Percentiles rank a stretch among this genome's conserved stretches.
These are phyloP conservation scores for Dothiorella sarmentorum DNA, from an alignment of 2,329 filamentous ascomycete species.

Conservation along the genomic window DNA sequence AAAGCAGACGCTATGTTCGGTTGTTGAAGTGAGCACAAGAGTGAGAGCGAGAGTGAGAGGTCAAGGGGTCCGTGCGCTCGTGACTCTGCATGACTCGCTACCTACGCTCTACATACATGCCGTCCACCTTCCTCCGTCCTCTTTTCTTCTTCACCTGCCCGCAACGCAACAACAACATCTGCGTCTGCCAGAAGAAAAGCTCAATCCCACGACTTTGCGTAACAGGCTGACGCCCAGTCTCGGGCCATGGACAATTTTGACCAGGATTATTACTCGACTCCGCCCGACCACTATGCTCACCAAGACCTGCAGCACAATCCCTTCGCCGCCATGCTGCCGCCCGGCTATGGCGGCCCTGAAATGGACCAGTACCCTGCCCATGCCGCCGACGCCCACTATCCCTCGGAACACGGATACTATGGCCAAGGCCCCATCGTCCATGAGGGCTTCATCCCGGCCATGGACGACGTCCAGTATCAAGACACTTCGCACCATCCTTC, in stretches of 20 bases:
- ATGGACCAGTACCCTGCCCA: background rate
- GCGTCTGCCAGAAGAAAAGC: background rate
- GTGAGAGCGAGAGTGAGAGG: no score
- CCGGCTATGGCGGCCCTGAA: background rate
- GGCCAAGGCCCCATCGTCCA: slow-evolving; percentile 31
- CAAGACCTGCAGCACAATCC: slow-evolving; percentile 16
- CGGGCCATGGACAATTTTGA: background rate
- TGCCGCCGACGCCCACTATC: background rate
- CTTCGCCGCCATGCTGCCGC: slow-evolving; percentile 16
- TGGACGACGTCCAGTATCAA: slow-evolving; percentile 23
- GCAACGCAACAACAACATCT: background rate
- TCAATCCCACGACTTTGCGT: background rate
- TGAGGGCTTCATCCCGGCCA: slow-evolving; percentile 39
- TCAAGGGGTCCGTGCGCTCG: no score
- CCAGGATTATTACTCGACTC: slow-evolving; percentile 1
- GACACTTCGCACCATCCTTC: slow-evolving; percentile 24
- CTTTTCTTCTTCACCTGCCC: background rate
- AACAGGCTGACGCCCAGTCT: background rate
- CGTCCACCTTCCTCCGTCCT: background rate
- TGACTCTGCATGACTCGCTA: background rate
- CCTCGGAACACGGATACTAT: slow-evolving; percentile 12
- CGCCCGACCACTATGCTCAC: background rate
- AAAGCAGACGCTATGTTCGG: no score
- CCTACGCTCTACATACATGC: no score
- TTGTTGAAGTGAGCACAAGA: no score